Evolutionary conservation across 768 basidiomycete species (phyloP).

Genomic region (Mycena galopus): DNA sequence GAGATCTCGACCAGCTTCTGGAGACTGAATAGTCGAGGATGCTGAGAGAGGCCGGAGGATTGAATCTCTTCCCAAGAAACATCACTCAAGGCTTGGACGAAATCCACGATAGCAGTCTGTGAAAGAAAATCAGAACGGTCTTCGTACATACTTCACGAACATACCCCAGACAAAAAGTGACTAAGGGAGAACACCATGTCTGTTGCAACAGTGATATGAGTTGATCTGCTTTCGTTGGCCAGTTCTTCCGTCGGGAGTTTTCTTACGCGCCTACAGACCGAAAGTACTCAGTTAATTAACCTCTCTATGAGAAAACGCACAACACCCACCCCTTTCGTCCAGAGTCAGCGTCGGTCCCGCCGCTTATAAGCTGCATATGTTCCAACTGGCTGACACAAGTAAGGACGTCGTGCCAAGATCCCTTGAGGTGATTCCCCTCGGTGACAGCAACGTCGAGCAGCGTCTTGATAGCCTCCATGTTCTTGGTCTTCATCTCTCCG

Average conservation of each 20-base stretch:
- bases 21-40: slow-evolving; percentile 95
- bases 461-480: slow-evolving; percentile 98
- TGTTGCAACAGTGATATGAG: slow-evolving; percentile 97
- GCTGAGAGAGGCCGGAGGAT: slow-evolving; percentile 93
- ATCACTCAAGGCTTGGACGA: slow-evolving; percentile 94
- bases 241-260: slow-evolving; percentile 91
- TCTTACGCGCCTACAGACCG: slow-evolving; percentile 56
- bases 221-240: slow-evolving; percentile 96
- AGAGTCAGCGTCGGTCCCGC: slow-evolving; percentile 86
- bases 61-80: slow-evolving; percentile 99
- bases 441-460: slow-evolving; percentile 94
- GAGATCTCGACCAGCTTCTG: slow-evolving; percentile 99
- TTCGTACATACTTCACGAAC: slow-evolving; percentile 45
- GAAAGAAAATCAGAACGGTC: slow-evolving; percentile 18
- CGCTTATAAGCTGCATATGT: slow-evolving; percentile 97
- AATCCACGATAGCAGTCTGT: slow-evolving; percentile 96
- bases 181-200: slow-evolving; percentile 99
- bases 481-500: slow-evolving; percentile 99
- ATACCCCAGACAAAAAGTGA: slow-evolving; percentile 93
- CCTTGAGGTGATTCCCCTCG: slow-evolving; percentile 97
- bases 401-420: slow-evolving; percentile 96
- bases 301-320: not conserved
- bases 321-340: slow-evolving; percentile 82
- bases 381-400: slow-evolving; percentile 98
- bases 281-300: slow-evolving; percentile 34